phyloP scores from a whole-genome alignment of 306 rosid species.

The Trifolium subterraneum region DNA sequence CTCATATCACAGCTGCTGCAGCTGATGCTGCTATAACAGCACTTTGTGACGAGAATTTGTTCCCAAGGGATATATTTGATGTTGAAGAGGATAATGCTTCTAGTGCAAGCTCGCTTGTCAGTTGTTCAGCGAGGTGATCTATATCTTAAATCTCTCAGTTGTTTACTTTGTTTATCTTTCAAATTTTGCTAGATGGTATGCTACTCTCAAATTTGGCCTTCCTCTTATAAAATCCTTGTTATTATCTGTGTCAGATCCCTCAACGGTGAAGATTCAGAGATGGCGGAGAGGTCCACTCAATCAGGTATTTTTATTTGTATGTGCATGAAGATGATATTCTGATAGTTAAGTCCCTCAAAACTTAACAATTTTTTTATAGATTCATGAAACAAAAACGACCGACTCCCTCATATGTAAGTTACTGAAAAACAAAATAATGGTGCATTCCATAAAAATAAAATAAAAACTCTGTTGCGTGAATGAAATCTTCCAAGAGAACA shows the following conservation, averaged over 20 bases:
- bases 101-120: slow-evolving; percentile 35
- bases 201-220: slow-evolving; percentile 31
- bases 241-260: slow-evolving; percentile 53
- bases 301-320: slow-evolving; percentile 59
- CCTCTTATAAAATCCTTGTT: slow-evolving; percentile 37
- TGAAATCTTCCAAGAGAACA: not conserved
- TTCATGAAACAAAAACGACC: not conserved
- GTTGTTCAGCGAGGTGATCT: slow-evolving; percentile 55
- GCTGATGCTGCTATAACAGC: slow-evolving; percentile 82
- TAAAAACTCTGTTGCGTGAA: not conserved
- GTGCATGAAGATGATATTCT: slow-evolving; percentile 25
- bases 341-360: slow-evolving; percentile 12
- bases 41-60: slow-evolving; percentile 74
- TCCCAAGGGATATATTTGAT: slow-evolving; percentile 75
- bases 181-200: slow-evolving; percentile 29
- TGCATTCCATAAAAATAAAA: not conserved
- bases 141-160: slow-evolving; percentile 9
- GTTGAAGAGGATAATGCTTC: slow-evolving; percentile 55
- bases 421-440: not conserved
- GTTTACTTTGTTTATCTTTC: slow-evolving; percentile 24
- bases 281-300: slow-evolving; percentile 51
- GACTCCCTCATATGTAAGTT: slow-evolving; percentile 10
- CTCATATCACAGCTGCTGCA: slow-evolving; percentile 80
- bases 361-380: slow-evolving; percentile 14
- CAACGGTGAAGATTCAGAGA: slow-evolving; percentile 57